Evolutionary conservation across 768 basidiomycete species (phyloP), one percentile per base, ranked within the genome.

Genomic region (Podaxis sp.): DNA sequence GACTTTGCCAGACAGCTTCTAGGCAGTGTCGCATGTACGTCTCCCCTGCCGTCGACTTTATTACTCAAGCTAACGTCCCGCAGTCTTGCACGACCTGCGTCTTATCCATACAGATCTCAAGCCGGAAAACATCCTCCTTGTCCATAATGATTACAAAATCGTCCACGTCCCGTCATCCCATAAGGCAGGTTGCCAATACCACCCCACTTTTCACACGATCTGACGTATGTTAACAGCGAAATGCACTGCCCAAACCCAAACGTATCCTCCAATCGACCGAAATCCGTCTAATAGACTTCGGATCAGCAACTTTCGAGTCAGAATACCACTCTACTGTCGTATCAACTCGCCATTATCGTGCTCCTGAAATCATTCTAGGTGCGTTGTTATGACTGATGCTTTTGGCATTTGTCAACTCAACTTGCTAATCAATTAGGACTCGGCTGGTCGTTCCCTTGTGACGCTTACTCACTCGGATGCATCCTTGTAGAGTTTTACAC

Each of bases 281-380:
- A 54, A 98, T 99, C 66, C 92, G 91, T 43, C 81, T 99, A 47
- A 99, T 98, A 73, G 97, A 99, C 75, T 99, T 99, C 75, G 97
- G 97, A 59, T 96, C 94, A 43, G 97, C 97, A 2, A 99, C 97
- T 2, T 98, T 98, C 68, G 93, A 98, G 71, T 86, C 92, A 69
- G 97, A 99, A 74, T 98, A 98, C 74, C 97, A 99, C 73, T 98
- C 96, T 0, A 94, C 92, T 2, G 97, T 99, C 25, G 97, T 99
- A 57, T 96, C 91, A 38, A 99, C 97, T 12, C 87, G 97, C 58
- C 97, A 99, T 77, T 99, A 99, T 70, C 91, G 97, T 64, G 97
- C 97, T 11, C 97, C 97, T 3, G 97, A 99, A 80, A 98, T 99
- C 74, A 99, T 99, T 64, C 84, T 98, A 57, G 94, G 96, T 96